These are phyloP conservation scores for Cryptosporidium viatorum DNA, from an alignment of 169 alveolate species.

Conservation along the genomic window DNA sequence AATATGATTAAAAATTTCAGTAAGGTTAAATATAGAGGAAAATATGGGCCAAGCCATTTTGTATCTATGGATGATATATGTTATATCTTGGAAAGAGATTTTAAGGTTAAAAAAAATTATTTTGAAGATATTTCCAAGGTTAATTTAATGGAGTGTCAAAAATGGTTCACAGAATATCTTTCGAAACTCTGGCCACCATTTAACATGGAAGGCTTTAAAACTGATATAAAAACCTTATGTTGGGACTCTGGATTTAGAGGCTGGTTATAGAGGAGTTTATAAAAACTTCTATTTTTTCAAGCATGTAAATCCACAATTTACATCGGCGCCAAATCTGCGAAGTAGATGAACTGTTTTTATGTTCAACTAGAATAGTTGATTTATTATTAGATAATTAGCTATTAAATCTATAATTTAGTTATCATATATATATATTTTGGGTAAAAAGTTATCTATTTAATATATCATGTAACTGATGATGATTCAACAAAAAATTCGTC, in stretches of 20 bases:
- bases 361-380: neutral
- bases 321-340: neutral
- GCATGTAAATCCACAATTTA: conserved; percentile 6
- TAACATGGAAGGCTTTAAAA: neutral
- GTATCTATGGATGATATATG: conserved; percentile 68
- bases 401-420: neutral
- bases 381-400: conserved; percentile 2
- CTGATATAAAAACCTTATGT: conserved; percentile 27
- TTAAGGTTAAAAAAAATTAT: conserved; percentile 53
- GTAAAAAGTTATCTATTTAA: neutral
- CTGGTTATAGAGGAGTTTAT: conserved; percentile 15
- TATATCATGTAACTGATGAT: neutral
- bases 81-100: conserved; percentile 54
- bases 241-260: conserved; percentile 73
- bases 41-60: conserved; percentile 19
- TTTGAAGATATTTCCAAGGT: conserved; percentile 52
- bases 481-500: conserved; percentile 10
- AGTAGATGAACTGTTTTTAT: neutral
- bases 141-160: conserved; percentile 21
- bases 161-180: conserved; percentile 47
- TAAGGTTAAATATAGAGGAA: conserved; percentile 4
- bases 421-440: neutral
- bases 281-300: neutral
- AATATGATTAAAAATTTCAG: conserved; percentile 17
- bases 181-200: conserved; percentile 63